phyloP scores from a whole-genome alignment of 73 alveolate species.

The Paramecium pentaurelia region DNA sequence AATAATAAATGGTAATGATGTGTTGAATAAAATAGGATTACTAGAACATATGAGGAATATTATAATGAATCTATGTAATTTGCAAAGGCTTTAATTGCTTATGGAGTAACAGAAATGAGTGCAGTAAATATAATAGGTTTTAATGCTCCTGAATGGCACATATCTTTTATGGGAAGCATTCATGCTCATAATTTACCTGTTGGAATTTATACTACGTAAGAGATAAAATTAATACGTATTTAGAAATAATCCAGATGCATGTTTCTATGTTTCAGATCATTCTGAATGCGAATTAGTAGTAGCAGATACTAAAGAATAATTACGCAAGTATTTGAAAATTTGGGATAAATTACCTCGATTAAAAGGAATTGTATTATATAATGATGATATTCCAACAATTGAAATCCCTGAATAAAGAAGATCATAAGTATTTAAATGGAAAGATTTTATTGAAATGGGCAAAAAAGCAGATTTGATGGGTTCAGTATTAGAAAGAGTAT shows the following conservation, averaged over 20 bases:
- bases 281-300: conserved; percentile 75
- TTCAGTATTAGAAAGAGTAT: background rate
- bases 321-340: conserved; percentile 65
- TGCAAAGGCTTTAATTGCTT: conserved; percentile 72
- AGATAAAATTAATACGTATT: background rate
- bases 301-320: conserved; percentile 69
- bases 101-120: conserved; percentile 71
- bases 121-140: conserved; percentile 79
- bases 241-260: conserved; percentile 76
- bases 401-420: conserved; percentile 34
- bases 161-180: conserved; percentile 76
- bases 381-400: conserved; percentile 41
- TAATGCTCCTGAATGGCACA: conserved; percentile 88
- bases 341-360: conserved; percentile 65
- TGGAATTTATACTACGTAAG: conserved; percentile 83
- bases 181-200: conserved; percentile 73
- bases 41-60: conserved; percentile 71
- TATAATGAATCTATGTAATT: conserved; percentile 57
- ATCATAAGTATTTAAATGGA: conserved; percentile 68
- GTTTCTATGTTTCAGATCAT: conserved; percentile 79
- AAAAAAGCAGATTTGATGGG: conserved; percentile 1
- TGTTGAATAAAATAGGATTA: background rate
- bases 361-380: conserved; percentile 69
- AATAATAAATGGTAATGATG: conserved; percentile 35
- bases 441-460: conserved; percentile 66